These are phyloP conservation scores for Saccharomyces eubayanus DNA, from an alignment of 805 yeast species.

Conservation along the genomic window DNA sequence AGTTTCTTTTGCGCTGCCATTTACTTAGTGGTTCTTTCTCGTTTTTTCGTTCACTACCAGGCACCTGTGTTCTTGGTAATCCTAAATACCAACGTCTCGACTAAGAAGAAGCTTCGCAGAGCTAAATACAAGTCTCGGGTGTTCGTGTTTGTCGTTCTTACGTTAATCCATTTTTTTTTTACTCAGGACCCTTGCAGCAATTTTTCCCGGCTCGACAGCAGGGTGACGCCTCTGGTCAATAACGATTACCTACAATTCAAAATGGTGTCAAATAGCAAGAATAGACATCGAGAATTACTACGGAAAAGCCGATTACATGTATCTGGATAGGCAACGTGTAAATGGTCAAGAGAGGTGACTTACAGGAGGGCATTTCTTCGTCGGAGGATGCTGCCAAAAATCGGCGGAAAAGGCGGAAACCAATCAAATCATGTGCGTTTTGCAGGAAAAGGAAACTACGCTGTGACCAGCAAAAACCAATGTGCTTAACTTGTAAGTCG, in stretches of 20 bases:
- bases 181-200: background rate
- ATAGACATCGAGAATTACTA: background rate
- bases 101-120: background rate
- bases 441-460: constrained; percentile 25
- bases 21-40: background rate
- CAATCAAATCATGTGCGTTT: constrained; percentile 24
- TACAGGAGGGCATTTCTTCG: background rate
- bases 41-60: background rate
- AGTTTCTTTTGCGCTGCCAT: background rate
- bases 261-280: background rate
- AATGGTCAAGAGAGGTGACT: background rate
- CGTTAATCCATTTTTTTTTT: background rate
- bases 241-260: no score
- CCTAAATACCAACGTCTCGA: background rate
- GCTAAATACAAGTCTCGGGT: background rate
- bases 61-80: background rate
- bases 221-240: background rate
- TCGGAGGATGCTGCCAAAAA: background rate
- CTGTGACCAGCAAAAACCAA: constrained; percentile 25
- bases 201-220: background rate
- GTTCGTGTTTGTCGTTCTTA: background rate
- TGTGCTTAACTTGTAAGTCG: constrained; percentile 21
- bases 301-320: background rate
- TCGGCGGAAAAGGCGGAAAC: constrained; percentile 14
- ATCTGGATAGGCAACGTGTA: background rate